A percentile compares a stretch with the other conserved stretches of the same genome.
Evolutionary conservation across 306 rosid genomes (phyloP).

Genomic region (Dryas octopetala): DNA sequence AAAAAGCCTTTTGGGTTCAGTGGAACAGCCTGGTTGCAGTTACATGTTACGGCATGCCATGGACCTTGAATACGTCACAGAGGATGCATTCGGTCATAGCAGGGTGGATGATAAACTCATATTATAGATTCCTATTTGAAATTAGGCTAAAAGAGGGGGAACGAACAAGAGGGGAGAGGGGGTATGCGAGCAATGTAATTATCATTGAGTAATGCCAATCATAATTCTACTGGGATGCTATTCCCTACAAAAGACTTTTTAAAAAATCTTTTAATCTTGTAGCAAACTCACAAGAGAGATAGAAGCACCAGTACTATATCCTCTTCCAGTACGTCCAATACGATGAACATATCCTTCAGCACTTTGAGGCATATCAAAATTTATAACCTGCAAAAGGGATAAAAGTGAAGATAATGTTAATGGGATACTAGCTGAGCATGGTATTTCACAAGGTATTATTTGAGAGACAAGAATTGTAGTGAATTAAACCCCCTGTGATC

Average conservation of each 20-base stretch:
- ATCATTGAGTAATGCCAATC: neutral
- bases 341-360: constrained; percentile 93
- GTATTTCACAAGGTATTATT: too few species aligned
- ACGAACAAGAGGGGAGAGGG: too few species aligned
- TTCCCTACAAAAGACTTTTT: neutral
- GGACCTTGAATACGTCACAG: constrained; percentile 1
- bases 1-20: neutral
- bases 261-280: neutral
- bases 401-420: too few species aligned
- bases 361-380: too few species aligned
- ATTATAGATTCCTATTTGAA: neutral
- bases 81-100: neutral
- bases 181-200: neutral
- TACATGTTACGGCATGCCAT: neutral
- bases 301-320: constrained; percentile 81
- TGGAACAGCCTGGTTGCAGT: neutral
- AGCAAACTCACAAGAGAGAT: constrained; percentile 76
- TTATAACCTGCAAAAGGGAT: too few species aligned
- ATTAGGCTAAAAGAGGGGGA: too few species aligned
- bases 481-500: too few species aligned
- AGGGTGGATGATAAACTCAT: neutral
- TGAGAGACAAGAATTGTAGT: too few species aligned
- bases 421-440: too few species aligned
- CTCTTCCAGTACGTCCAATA: constrained; percentile 98
- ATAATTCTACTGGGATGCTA: neutral